A percentile compares a stretch with the other conserved stretches of the same genome.
phyloP scores from a whole-genome alignment of 2,329 filamentous ascomycete genomes.

The Talaromyces piceae region DNA sequence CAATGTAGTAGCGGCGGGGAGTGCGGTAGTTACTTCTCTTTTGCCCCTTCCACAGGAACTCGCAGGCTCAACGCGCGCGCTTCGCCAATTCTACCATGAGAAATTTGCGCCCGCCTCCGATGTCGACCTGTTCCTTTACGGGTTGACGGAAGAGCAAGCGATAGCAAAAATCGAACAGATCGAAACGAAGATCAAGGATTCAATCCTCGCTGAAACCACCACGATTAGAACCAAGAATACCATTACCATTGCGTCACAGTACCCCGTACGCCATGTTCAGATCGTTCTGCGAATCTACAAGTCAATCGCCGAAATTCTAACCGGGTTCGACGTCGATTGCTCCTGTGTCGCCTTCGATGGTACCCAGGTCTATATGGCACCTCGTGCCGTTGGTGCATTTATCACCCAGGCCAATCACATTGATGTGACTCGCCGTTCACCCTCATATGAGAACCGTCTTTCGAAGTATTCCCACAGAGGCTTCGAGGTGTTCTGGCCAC shows the following conservation, averaged over 20 bases:
- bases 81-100: conserved; percentile 71
- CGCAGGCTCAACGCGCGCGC: conserved; percentile 52
- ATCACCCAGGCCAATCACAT: conserved; percentile 77
- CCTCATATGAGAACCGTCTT: conserved; percentile 79
- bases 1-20: conserved; percentile 75
- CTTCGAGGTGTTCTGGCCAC: conserved; percentile 76
- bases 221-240: conserved; percentile 81
- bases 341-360: conserved; percentile 76
- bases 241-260: conserved; percentile 76
- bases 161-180: conserved; percentile 79
- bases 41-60: conserved; percentile 61
- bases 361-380: conserved; percentile 68
- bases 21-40: conserved; percentile 70
- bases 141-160: conserved; percentile 66
- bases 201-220: conserved; percentile 74
- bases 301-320: conserved; percentile 73
- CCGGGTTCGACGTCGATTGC: conserved; percentile 83
- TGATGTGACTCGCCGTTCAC: conserved; percentile 70
- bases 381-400: conserved; percentile 68
- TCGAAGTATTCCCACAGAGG: conserved; percentile 79
- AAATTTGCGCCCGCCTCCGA: conserved; percentile 75
- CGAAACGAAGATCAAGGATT: conserved; percentile 65
- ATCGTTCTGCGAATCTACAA: conserved; percentile 83
- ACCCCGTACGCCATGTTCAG: conserved; percentile 76
- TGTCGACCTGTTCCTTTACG: conserved; percentile 80